These are phyloP conservation scores for Galium porrigens DNA, from an alignment of 305 asterid genomes.

Conservation along the genomic window DNA sequence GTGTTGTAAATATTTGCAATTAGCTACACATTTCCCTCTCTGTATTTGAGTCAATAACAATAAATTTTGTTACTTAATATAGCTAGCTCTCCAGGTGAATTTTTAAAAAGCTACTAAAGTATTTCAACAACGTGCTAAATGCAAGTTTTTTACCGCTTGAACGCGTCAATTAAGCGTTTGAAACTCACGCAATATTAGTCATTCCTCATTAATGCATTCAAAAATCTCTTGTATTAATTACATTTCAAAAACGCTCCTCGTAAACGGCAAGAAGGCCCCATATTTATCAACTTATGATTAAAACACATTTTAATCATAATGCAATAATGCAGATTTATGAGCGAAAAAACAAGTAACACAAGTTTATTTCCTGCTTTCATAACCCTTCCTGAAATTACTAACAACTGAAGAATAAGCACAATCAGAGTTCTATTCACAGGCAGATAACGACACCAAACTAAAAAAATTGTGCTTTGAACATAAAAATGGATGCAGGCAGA, in stretches of 20 bases:
- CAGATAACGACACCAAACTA: background rate
- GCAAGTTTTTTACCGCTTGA: background rate
- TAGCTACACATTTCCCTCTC: background rate
- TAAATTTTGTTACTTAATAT: background rate
- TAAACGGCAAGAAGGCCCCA: background rate
- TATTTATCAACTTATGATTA: background rate
- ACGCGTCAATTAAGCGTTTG: background rate
- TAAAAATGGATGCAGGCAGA: conserved; percentile 10
- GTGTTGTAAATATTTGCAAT: background rate
- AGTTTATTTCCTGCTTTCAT: background rate
- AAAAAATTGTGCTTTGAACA: background rate
- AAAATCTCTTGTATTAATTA: background rate
- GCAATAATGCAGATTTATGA: background rate
- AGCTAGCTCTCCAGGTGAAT: background rate
- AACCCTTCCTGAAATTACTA: background rate
- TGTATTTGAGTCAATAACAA: background rate
- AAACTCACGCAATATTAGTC: background rate
- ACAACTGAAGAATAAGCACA: background rate
- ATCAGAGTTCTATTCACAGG: background rate
- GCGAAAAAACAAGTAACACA: background rate
- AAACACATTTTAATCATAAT: background rate
- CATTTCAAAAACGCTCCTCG: background rate
- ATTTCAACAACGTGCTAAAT: background rate
- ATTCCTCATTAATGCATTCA: background rate
- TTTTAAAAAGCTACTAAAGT: background rate